Evolutionary conservation across 257 asterid species (phyloP).

Genomic region (Nicotiana tabacum): DNA sequence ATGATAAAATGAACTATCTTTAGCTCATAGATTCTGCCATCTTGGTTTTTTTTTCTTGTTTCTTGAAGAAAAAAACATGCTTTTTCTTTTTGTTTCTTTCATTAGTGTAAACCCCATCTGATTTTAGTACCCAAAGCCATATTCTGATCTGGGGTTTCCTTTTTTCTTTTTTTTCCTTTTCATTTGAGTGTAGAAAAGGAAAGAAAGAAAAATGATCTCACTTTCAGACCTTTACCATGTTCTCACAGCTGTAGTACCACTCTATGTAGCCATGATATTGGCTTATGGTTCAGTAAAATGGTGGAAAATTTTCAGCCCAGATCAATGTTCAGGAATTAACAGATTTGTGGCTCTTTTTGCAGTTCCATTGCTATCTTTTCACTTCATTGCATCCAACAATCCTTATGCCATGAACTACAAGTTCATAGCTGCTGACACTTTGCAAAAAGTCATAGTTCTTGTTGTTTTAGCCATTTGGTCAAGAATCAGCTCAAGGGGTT

Average conservation of each 20-base stretch:
- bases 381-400: slow-evolving; percentile 68
- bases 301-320: slow-evolving; percentile 73
- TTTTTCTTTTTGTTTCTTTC: neutral
- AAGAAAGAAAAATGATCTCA: slow-evolving; percentile 29
- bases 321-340: slow-evolving; percentile 77
- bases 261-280: slow-evolving; percentile 64
- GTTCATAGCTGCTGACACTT: slow-evolving; percentile 73
- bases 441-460: slow-evolving; percentile 55
- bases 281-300: slow-evolving; percentile 73
- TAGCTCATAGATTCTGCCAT: neutral
- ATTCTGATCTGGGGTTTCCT: neutral
- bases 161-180: neutral
- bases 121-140: neutral
- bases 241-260: slow-evolving; percentile 67
- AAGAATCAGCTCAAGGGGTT: slow-evolving; percentile 37
- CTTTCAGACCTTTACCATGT: slow-evolving; percentile 54
- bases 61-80: neutral
- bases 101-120: neutral
- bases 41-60: neutral
- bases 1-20: neutral
- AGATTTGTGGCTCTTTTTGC: slow-evolving; percentile 71
- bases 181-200: neutral
- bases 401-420: slow-evolving; percentile 61
- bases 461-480: slow-evolving; percentile 52
- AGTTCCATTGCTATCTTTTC: slow-evolving; percentile 63